phyloP scores from a whole-genome alignment of 306 rosid species.

The Lathyrus tuberosus region DNA sequence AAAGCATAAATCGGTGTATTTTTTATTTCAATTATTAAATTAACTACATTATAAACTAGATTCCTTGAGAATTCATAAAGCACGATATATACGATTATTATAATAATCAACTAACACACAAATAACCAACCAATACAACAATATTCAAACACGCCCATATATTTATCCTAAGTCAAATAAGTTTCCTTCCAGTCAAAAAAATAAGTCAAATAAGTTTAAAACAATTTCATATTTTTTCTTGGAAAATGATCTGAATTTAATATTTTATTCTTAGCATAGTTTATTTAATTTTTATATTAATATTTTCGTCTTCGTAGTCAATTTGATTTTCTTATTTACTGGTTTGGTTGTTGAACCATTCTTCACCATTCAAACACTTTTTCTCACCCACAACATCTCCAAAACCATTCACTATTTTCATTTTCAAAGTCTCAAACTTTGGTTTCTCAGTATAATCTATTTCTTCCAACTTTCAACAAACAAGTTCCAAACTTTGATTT shows the following conservation, averaged over 20 bases:
- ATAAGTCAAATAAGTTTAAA: too few relatives aligned
- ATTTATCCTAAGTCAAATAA: too few relatives aligned
- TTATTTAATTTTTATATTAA: neutral
- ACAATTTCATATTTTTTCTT: neutral
- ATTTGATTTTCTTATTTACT: conserved; percentile 27
- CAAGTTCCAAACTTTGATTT: conserved; percentile 34
- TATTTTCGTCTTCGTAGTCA: neutral
- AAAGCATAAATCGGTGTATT: too few relatives aligned
- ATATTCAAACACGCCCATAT: too few relatives aligned
- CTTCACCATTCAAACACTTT: conserved; percentile 8
- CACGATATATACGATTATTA: too few relatives aligned
- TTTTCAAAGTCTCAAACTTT: conserved; percentile 39
- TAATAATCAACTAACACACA: neutral
- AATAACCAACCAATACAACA: neutral
- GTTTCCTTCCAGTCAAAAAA: too few relatives aligned
- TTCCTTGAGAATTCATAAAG: too few relatives aligned
- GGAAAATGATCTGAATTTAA: neutral
- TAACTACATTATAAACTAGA: too few relatives aligned
- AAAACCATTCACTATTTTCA: conserved; percentile 12
- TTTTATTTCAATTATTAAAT: too few relatives aligned
- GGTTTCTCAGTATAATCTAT: conserved; percentile 4
- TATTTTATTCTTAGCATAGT: neutral
- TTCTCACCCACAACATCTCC: conserved; percentile 25
- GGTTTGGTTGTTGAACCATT: conserved; percentile 13
- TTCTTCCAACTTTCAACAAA: conserved; percentile 26